phyloP scores from a whole-genome alignment of 768 basidiomycete species.

The Kwoniella dendrophila region DNA sequence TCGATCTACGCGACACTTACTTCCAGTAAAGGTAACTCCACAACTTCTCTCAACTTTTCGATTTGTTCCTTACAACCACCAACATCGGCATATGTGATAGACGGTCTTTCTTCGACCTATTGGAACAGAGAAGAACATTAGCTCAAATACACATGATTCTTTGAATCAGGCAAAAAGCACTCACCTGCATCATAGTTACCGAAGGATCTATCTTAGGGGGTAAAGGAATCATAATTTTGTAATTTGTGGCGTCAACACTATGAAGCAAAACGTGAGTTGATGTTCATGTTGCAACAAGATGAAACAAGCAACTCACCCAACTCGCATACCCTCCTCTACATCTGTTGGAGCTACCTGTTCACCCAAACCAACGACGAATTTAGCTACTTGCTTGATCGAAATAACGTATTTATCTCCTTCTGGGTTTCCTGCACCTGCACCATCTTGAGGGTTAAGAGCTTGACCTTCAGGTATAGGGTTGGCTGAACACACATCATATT shows the following conservation, averaged over 20 bases:
- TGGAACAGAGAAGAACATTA: too few species aligned
- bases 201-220: slow-evolving; percentile 99
- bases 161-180: slow-evolving; percentile 21
- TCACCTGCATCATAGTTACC: slow-evolving; percentile 89
- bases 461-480: slow-evolving; percentile 76
- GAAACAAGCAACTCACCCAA: slow-evolving; percentile 69
- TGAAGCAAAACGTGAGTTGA: too few species aligned
- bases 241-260: slow-evolving; percentile 65
- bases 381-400: slow-evolving; percentile 99
- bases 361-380: slow-evolving; percentile 96
- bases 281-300: not conserved
- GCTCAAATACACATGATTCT: slow-evolving; percentile 10
- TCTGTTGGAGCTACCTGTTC: slow-evolving; percentile 97
- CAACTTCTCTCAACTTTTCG: slow-evolving; percentile 96
- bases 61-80: slow-evolving; percentile 99
- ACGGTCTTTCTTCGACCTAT: slow-evolving; percentile 96
- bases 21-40: slow-evolving; percentile 90
- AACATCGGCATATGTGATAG: slow-evolving; percentile 95
- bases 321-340: slow-evolving; percentile 99
- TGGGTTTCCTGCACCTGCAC: slow-evolving; percentile 59
- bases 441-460: slow-evolving; percentile 88
- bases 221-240: slow-evolving; percentile 97
- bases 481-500: slow-evolving; percentile 48
- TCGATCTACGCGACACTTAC: slow-evolving; percentile 61
- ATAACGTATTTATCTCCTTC: slow-evolving; percentile 99